phyloP scores from a whole-genome alignment of 257 asterid genomes.

The Nicotiana otophora region DNA sequence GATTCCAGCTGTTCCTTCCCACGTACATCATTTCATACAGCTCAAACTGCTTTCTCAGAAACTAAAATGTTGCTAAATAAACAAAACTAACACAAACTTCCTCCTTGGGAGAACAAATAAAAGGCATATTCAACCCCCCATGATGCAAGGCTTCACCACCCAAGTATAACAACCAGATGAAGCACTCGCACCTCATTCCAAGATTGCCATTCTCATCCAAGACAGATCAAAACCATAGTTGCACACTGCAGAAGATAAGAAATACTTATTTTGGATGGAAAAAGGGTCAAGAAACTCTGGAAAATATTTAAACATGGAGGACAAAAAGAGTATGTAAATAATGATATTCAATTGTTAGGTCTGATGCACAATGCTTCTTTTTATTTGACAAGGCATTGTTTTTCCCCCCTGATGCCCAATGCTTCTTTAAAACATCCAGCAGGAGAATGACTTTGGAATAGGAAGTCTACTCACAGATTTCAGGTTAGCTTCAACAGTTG shows the following conservation, averaged over 20 bases:
- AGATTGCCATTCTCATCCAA: background rate
- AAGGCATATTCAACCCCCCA: background rate
- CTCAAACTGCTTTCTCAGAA: slow-evolving; percentile 5
- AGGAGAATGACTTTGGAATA: background rate
- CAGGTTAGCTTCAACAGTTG: too few relatives aligned
- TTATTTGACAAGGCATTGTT: too few relatives aligned
- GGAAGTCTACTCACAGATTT: background rate
- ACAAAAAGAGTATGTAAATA: too few relatives aligned
- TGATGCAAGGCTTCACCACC: background rate
- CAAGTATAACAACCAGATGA: background rate
- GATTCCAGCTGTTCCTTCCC: slow-evolving; percentile 1
- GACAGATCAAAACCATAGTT: background rate
- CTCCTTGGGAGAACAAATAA: background rate
- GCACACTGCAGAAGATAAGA: background rate
- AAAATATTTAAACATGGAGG: too few relatives aligned
- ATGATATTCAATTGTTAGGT: too few relatives aligned
- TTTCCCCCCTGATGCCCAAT: background rate
- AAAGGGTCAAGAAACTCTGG: background rate
- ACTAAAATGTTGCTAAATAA: slow-evolving; percentile 8
- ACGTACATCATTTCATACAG: slow-evolving; percentile 7
- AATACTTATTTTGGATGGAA: background rate
- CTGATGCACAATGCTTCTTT: too few relatives aligned
- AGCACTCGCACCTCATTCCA: background rate
- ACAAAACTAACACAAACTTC: slow-evolving; percentile 6
- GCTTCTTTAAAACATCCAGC: background rate